Percentiles rank a stretch among this genome's conserved stretches.
Conservation (phyloP, 768 basidiomycete species). For the Collybia nuda region DNA sequence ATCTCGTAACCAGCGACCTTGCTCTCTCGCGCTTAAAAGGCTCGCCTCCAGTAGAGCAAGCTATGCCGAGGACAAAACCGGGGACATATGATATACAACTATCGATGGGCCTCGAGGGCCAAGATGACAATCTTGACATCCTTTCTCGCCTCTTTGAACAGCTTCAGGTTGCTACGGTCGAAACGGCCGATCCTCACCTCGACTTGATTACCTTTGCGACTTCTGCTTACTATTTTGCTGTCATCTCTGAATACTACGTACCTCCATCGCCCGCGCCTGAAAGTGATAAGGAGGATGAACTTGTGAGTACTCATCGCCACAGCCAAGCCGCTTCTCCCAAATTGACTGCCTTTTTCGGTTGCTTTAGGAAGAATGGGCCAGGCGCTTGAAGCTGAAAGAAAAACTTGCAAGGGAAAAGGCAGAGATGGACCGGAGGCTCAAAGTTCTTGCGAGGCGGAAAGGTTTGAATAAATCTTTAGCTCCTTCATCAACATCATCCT, state of each 20-base stretch:
- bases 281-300: not conserved
- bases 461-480: too few relatives aligned
- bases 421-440: too few relatives aligned
- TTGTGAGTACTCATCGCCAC: too few relatives aligned
- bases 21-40: too few relatives aligned
- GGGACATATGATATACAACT: slow-evolving; percentile 15
- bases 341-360: too few relatives aligned
- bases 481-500: too few relatives aligned
- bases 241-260: slow-evolving; percentile 24
- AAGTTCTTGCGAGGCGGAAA: too few relatives aligned
- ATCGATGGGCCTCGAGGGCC: slow-evolving; percentile 30
- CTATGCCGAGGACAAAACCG: not conserved
- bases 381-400: too few relatives aligned
- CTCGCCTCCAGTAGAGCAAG: not conserved
- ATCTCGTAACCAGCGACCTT: too few relatives aligned
- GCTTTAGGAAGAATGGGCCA: too few relatives aligned
- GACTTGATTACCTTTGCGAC: slow-evolving; percentile 43
- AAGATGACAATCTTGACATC: slow-evolving; percentile 36
- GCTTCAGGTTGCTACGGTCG: slow-evolving; percentile 40
- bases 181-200: slow-evolving; percentile 31
- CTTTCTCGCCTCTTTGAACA: slow-evolving; percentile 35
- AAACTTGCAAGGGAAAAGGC: too few relatives aligned
- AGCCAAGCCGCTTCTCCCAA: too few relatives aligned
- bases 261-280: not conserved
- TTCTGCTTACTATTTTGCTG: slow-evolving; percentile 37